Evolutionary conservation across 1,284 basidiomycete genomes (phyloP).

Genomic region (Ustilago crameri): DNA sequence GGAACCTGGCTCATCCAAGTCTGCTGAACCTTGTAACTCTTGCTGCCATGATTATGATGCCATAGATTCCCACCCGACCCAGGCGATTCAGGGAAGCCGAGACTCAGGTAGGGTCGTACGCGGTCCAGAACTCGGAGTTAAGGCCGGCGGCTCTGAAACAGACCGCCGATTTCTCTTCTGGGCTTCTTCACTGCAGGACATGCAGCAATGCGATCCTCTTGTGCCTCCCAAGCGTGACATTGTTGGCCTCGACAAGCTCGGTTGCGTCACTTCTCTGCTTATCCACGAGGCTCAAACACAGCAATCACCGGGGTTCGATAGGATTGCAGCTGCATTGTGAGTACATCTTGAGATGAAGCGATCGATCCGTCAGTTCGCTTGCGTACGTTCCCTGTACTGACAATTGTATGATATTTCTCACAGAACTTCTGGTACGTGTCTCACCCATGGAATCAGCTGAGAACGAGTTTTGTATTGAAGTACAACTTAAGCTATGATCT

Average conservation of each 20-base stretch:
- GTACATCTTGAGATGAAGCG: neutral
- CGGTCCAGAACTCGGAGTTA: no score
- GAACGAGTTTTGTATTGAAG: neutral
- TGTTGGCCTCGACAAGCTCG: conserved; percentile 3
- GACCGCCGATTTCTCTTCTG: conserved; percentile 11
- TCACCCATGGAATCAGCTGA: neutral
- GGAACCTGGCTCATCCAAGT: no score
- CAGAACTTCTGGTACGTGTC: conserved; percentile 21
- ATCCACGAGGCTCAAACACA: neutral
- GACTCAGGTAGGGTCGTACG: no score
- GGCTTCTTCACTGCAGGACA: conserved; percentile 24
- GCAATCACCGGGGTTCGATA: neutral
- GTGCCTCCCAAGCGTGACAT: conserved; percentile 5
- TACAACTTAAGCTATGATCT: neutral
- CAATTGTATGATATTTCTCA: neutral
- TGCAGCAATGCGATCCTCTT: conserved; percentile 26
- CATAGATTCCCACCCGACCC: no score
- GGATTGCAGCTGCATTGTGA: conserved; percentile 11
- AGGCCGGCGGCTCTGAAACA: neutral
- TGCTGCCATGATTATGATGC: no score
- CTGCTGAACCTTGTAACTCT: no score
- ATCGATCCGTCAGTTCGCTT: no score
- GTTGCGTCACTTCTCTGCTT: conserved; percentile 11
- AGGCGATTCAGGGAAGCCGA: no score
- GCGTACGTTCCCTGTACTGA: no score